These are phyloP conservation scores for Mrakia frigida DNA, from an alignment of 768 basidiomycete species.

Conservation along the genomic window DNA sequence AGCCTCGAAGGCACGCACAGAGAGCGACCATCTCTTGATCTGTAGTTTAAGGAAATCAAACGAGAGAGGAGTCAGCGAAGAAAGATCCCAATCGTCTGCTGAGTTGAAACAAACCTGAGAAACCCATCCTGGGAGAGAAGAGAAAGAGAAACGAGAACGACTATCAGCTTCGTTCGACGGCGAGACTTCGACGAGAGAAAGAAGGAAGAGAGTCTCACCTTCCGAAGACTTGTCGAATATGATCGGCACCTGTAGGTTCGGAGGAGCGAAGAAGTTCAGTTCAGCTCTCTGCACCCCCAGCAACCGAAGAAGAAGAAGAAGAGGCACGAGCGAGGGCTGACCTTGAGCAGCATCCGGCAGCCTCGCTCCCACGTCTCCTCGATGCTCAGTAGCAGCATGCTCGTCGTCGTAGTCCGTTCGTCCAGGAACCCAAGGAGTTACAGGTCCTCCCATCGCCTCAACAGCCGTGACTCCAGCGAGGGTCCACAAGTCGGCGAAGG, in stretches of 20 bases:
- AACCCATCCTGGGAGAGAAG: slow-evolving; percentile 40
- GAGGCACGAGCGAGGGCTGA: not conserved
- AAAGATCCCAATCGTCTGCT: not conserved
- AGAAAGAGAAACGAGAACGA: not conserved
- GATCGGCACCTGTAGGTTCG: slow-evolving; percentile 34
- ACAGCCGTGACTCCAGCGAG: slow-evolving; percentile 44
- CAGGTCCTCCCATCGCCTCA: slow-evolving; percentile 42
- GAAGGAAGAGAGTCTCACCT: not conserved
- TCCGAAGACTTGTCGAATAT: slow-evolving; percentile 43
- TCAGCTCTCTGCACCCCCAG: not conserved
- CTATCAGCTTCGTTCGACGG: not conserved
- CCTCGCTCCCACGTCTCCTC: slow-evolving; percentile 40
- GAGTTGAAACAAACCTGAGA: slow-evolving; percentile 37
- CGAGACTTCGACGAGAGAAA: not conserved
- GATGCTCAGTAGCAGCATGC: slow-evolving; percentile 39
- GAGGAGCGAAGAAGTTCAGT: not conserved
- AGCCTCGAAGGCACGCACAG: slow-evolving; percentile 22
- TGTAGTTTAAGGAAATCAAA: not conserved
- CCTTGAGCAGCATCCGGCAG: slow-evolving; percentile 45
- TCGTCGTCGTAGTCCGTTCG: slow-evolving; percentile 43
- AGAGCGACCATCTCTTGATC: slow-evolving; percentile 45
- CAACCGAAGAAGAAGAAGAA: no score
- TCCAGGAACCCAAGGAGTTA: slow-evolving; percentile 44
- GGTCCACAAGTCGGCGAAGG: slow-evolving; percentile 25
- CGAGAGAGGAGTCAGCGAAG: not conserved